Evolutionary conservation across 1,284 basidiomycete genomes (phyloP).

Genomic region (Apiotrichum porosum): DNA sequence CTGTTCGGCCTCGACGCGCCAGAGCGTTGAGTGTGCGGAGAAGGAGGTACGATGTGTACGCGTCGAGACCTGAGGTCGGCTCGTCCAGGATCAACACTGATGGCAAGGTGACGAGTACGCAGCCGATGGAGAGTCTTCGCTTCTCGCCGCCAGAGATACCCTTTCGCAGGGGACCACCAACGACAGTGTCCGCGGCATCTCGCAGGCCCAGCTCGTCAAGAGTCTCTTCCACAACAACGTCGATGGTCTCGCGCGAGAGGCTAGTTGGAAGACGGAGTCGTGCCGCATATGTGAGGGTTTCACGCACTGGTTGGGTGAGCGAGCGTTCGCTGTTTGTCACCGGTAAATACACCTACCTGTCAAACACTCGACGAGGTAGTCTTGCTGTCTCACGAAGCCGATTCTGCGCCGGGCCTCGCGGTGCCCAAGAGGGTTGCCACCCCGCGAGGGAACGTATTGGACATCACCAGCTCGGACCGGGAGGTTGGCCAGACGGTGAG

Average conservation of each 20-base stretch:
- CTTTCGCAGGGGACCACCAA: conserved; percentile 52
- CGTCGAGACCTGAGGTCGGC: conserved; percentile 49
- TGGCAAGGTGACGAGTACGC: conserved; percentile 72
- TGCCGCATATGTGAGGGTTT: conserved; percentile 54
- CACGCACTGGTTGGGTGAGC: conserved; percentile 45
- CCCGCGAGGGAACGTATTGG: conserved; percentile 8
- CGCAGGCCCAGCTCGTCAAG: conserved; percentile 55
- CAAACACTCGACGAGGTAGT: conserved; percentile 46
- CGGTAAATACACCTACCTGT: conserved; percentile 34
- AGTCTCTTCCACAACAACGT: conserved; percentile 53
- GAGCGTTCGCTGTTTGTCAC: not conserved
- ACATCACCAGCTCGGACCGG: conserved; percentile 43
- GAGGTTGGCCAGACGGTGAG: conserved; percentile 41
- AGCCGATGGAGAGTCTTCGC: conserved; percentile 71
- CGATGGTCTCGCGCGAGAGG: conserved; percentile 39
- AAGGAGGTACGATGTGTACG: conserved; percentile 54
- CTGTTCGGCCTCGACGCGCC: conserved; percentile 51
- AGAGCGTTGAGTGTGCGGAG: conserved; percentile 53
- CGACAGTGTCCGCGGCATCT: conserved; percentile 53
- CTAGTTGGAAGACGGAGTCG: conserved; percentile 52
- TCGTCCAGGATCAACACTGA: conserved; percentile 72
- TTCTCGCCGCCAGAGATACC: conserved; percentile 82
- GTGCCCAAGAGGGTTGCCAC: conserved; percentile 11
- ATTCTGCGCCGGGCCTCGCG: conserved; percentile 41
- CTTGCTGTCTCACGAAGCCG: conserved; percentile 48